These are phyloP conservation scores for Fraxinus sp. DNA, from an alignment of 305 asterid genomes.

Conservation along the genomic window DNA sequence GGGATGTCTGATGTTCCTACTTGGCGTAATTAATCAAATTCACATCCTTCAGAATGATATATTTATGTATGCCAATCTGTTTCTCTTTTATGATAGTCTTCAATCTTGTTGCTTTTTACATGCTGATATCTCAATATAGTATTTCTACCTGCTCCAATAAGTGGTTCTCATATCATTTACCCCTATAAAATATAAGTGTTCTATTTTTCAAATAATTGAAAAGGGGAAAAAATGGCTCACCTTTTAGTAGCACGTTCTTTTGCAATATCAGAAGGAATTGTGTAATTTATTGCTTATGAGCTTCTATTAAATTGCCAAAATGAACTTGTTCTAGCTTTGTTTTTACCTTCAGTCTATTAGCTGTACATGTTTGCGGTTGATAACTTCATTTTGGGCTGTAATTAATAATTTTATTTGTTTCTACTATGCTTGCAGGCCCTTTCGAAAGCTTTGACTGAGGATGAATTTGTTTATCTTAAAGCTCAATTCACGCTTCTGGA, in stretches of 20 bases:
- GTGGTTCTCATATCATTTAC: background rate
- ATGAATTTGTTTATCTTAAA: conserved; percentile 75
- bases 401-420: background rate
- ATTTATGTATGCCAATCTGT: background rate
- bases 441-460: conserved; percentile 78
- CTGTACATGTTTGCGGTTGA: background rate
- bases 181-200: background rate
- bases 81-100: conserved; percentile 1
- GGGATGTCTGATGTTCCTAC: background rate
- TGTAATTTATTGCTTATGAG: background rate
- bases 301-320: background rate
- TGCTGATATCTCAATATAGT: background rate
- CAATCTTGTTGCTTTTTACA: background rate
- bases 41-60: background rate
- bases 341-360: background rate
- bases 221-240: background rate
- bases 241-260: background rate
- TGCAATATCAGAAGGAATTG: background rate
- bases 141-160: background rate
- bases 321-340: background rate
- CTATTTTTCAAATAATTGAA: background rate
- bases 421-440: conserved; percentile 61
- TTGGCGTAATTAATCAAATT: background rate
- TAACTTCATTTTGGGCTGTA: background rate
- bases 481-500: conserved; percentile 88